Evolutionary conservation across 2,329 filamentous ascomycete species (phyloP), one percentile per base, ranked within the genome.

Genomic region (Pseudogymnoascus sp.): DNA sequence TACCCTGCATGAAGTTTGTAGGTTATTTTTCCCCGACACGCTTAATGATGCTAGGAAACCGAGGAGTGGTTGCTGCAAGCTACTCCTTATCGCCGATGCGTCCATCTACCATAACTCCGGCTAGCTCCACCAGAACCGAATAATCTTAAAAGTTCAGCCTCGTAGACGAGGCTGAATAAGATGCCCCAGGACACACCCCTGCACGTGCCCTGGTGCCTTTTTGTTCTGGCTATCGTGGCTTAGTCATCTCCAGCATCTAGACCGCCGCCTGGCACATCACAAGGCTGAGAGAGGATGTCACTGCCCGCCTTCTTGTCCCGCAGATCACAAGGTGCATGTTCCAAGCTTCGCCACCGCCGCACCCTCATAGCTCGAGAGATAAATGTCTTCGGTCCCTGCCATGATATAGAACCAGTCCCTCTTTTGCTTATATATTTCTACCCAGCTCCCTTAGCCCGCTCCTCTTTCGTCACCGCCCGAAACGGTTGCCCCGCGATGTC

Each of bases 381-480:
- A 56, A 33, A 21, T 56, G n/a, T 16, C 8, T 10, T 33, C 33
- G 16, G 50, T 33, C 28, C 50, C 50, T 33, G 16, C 50, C 7
- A 56, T 56, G 50, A 56, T 56, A 56, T 56, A 33, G 50, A 56
- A 18, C 21, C 50, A 33, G 50, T 33, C 16, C n/a, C 28, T 42
- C 28, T 38, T 38, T 61, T 62, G 63, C 65, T 38, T 21, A 40
- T 56, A 18, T 18, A 33, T 33, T 33, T 33, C n/a, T 56, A 12
- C 16, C 28, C n/a, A 56, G 3, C 28, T 21, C 61, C 65, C 11
- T 65, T 59, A 16, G 60, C 65, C 16, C 59, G 59, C 6, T 65
- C 65, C 4, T 62, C 35, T 1, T 1, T 65, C 63, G 21, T 63
- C 62, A 21, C 59, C 62, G 18, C 25, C 28, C n/a, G 21, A 40